A percentile compares a stretch with the other conserved stretches of the same genome.
Evolutionary conservation across 768 basidiomycete genomes (phyloP).

Genomic region (Cystoderma amianthinum): DNA sequence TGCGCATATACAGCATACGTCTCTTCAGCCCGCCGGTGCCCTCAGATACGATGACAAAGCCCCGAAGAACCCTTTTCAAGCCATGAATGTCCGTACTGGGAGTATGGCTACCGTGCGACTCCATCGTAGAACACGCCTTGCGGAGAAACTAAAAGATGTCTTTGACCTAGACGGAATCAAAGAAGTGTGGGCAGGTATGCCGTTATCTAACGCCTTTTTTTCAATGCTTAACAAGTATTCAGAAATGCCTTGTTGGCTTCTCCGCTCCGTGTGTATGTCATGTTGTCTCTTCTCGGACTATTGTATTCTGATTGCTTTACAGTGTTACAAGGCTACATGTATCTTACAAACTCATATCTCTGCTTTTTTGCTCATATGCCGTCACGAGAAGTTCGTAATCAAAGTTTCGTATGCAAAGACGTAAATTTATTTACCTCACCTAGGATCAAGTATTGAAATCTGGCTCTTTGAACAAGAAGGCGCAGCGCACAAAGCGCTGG

Average conservation of each 20-base stretch:
- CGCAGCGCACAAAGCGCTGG: conserved; percentile 86
- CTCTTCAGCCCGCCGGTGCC: conserved; percentile 1
- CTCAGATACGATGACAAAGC: conserved; percentile 1
- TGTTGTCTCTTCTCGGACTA: not conserved
- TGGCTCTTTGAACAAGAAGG: conserved; percentile 82
- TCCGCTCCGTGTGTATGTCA: conserved; percentile 83
- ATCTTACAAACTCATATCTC: conserved; percentile 85
- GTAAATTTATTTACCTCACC: conserved; percentile 5
- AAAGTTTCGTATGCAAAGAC: not conserved
- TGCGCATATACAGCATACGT: conserved; percentile 7
- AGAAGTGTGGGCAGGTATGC: conserved; percentile 78
- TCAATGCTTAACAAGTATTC: conserved; percentile 6
- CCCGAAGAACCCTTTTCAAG: conserved; percentile 13
- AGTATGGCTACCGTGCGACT: conserved; percentile 71
- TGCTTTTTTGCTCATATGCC: conserved; percentile 98
- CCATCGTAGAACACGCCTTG: conserved; percentile 64
- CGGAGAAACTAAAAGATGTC: conserved; percentile 83
- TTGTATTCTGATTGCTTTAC: conserved; percentile 1
- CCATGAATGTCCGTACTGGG: conserved; percentile 35
- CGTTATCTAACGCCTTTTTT: not conserved
- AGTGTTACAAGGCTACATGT: conserved; percentile 98
- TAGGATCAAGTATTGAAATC: conserved; percentile 93
- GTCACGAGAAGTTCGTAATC: conserved; percentile 59
- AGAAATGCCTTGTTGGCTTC: conserved; percentile 94
- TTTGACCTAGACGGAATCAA: conserved; percentile 77